A percentile compares a stretch with the other conserved stretches of the same genome.
Evolutionary conservation across 768 basidiomycete species (phyloP).

Genomic region (Calocybe indica): DNA sequence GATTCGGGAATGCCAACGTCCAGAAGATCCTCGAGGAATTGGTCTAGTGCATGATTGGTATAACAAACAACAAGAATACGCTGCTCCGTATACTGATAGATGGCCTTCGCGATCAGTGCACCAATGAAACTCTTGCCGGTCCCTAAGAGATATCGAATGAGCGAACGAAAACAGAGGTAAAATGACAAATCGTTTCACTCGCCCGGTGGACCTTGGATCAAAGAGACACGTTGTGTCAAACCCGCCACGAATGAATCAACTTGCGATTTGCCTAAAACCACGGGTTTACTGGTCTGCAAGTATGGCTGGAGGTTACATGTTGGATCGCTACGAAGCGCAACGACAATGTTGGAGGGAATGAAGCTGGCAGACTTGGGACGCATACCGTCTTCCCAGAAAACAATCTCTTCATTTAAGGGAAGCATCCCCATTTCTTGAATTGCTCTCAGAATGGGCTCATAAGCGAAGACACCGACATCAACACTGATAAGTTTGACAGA

Average conservation of each 20-base stretch:
- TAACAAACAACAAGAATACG: slow-evolving; percentile 67
- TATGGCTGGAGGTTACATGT: slow-evolving; percentile 32
- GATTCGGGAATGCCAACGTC: slow-evolving; percentile 46
- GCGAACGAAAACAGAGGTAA: neutral
- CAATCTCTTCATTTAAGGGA: slow-evolving; percentile 43
- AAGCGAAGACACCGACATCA: slow-evolving; percentile 57
- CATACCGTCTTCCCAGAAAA: slow-evolving; percentile 41
- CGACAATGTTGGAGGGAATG: no score
- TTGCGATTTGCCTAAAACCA: slow-evolving; percentile 50
- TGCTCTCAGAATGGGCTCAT: slow-evolving; percentile 53
- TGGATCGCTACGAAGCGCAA: slow-evolving; percentile 23
- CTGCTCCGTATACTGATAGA: slow-evolving; percentile 40
- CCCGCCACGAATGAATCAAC: slow-evolving; percentile 40
- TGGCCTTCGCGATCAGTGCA: slow-evolving; percentile 54
- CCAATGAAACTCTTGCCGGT: slow-evolving; percentile 76
- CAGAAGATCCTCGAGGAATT: slow-evolving; percentile 59
- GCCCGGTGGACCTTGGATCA: slow-evolving; percentile 75
- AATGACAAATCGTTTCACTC: slow-evolving; percentile 8
- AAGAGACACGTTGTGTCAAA: slow-evolving; percentile 47
- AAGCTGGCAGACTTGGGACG: no score
- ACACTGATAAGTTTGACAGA: slow-evolving; percentile 41
- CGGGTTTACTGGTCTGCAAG: slow-evolving; percentile 28
- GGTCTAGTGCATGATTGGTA: slow-evolving; percentile 72
- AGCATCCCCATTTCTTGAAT: slow-evolving; percentile 41
- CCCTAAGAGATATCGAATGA: slow-evolving; percentile 28